These are phyloP conservation scores for Alliaria petiolata DNA, from an alignment of 345 rosid genomes.

Conservation along the genomic window DNA sequence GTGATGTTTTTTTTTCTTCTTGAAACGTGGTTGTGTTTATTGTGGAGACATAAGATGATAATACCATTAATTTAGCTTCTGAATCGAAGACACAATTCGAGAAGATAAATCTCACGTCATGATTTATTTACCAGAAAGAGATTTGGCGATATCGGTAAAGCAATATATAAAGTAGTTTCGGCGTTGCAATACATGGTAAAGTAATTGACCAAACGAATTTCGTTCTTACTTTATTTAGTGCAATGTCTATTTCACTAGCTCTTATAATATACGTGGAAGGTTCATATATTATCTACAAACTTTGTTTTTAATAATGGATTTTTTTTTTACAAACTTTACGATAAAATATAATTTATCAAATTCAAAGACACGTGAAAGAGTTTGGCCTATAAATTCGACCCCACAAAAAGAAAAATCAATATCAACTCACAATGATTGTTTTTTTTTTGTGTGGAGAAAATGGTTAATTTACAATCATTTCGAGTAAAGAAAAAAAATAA, in stretches of 20 bases:
- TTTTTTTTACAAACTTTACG: no score
- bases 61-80: constrained; percentile 6
- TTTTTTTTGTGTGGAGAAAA: no score
- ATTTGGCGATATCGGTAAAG: not conserved
- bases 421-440: constrained; percentile 23
- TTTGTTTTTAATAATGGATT: no score
- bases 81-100: constrained; percentile 19
- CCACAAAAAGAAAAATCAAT: not conserved
- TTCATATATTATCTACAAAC: not conserved
- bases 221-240: constrained; percentile 18
- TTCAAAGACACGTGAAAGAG: constrained; percentile 33
- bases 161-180: constrained; percentile 7
- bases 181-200: constrained; percentile 17
- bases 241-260: constrained; percentile 16
- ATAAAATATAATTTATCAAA: not conserved
- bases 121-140: constrained; percentile 16
- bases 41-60: not conserved
- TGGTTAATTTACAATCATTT: no score
- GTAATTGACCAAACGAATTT: constrained; percentile 25
- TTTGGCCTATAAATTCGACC: constrained; percentile 18
- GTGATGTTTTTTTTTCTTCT: not conserved
- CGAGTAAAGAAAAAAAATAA: no score
- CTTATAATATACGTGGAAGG: constrained; percentile 19
- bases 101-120: constrained; percentile 17
- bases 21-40: not conserved